Base-by-base conservation (phyloP, 768 basidiomycete genomes). In the Mycena venus region DNA sequence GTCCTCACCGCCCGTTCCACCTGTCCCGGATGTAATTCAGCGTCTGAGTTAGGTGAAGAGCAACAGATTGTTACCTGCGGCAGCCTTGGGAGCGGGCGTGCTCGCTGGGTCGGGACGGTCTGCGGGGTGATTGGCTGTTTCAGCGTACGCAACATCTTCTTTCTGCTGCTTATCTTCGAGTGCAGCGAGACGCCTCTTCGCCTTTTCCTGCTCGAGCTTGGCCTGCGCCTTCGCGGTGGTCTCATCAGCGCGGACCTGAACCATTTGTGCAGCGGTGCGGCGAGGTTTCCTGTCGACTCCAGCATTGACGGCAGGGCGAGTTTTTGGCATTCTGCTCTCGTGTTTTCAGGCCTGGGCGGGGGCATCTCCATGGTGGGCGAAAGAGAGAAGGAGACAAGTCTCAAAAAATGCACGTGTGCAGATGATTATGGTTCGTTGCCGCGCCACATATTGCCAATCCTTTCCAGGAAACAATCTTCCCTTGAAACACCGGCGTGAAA, bases 281-380 rank as follows among this genome's bases (percentile, higher is more conserved):
- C 67, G 56, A 19, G 23, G 10, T 9, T 56, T 58, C 29, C 29
- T 40, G 9, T 31, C 66, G 23, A 68, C 19, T 8, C 66, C 67
- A 60, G 67, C 67, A 17, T 68, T 49, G 42, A 17, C 15, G 9
- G 27, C 67, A 6, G 67, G 58, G 21, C 15, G 58, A 10, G 25
- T 32, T 29, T 23, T 59, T 59, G 58, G n/a, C n/a, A n/a, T 60
- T 68, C 11, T 44, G 47, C 19, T 8, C 8, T 21, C 67, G 42
- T 1, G 67, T 60, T 12, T 55, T 19, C 23, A 60, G 56, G 27
- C 53, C 53, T 29, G 53, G 53, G 19, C 44, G 17, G 3, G n/a
- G 67, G 67, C 67, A 59, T 68, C 29, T n/a, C 27, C 56, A 59
- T 68, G 67, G 34, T 53, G 56, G 56, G n/a, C 19, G 49, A 36